Evolutionary conservation across 805 yeast genomes (phyloP).

Genomic region (Tetrapisispora arboricola): DNA sequence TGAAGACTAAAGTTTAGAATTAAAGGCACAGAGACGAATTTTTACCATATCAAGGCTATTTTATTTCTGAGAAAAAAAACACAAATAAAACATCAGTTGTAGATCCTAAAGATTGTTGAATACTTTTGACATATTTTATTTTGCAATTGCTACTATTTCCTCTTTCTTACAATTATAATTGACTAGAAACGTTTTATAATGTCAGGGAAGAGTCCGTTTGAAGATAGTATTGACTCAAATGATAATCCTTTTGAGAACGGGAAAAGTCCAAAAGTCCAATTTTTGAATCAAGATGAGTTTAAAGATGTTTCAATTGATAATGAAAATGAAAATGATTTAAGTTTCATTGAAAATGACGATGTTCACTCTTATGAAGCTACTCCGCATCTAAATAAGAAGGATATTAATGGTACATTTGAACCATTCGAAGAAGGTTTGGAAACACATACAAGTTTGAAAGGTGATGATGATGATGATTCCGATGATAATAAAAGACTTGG

Average conservation of each 20-base stretch:
- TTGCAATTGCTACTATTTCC: no score
- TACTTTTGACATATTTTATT: no score
- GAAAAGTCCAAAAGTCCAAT: conserved; percentile 3
- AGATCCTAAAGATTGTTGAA: no score
- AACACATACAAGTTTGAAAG: conserved; percentile 5
- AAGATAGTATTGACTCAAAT: conserved; percentile 4
- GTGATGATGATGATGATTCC: conserved; percentile 8
- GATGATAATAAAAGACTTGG: conserved; percentile 3
- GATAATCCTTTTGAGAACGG: conserved; percentile 7
- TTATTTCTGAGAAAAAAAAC: no score
- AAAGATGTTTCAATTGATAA: conserved; percentile 7
- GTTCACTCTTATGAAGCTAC: conserved; percentile 20
- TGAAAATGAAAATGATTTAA: conserved; percentile 4
- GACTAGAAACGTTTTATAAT: not conserved
- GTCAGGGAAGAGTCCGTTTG: conserved; percentile 8
- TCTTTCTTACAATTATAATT: not conserved
- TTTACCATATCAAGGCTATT: no score
- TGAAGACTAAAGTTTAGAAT: no score
- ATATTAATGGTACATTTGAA: conserved; percentile 15
- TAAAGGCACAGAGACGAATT: no score
- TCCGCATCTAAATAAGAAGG: conserved; percentile 12
- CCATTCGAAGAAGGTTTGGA: conserved; percentile 16
- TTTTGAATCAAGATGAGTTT: conserved; percentile 8
- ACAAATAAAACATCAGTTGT: no score
- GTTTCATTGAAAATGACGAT: conserved; percentile 4